Conservation (phyloP, 2,329 filamentous ascomycete genomes). For the Xylaria sp. region DNA sequence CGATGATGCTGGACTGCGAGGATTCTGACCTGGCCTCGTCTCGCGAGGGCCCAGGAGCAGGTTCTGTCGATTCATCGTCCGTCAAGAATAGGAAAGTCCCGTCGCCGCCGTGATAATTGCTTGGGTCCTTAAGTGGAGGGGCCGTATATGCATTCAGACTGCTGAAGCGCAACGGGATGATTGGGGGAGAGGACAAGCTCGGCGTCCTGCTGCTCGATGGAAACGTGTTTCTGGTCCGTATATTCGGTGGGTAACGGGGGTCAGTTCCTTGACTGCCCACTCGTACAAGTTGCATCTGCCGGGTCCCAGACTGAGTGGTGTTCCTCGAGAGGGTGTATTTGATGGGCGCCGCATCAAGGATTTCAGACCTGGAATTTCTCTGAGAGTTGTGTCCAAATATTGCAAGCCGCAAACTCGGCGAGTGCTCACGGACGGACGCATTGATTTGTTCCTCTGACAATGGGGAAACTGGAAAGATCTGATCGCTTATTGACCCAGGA, state of each 20-base stretch:
- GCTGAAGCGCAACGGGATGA: slow-evolving; percentile 19
- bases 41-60: neutral
- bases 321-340: slow-evolving; percentile 12
- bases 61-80: slow-evolving; percentile 7
- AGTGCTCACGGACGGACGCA: neutral
- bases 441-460: slow-evolving; percentile 6
- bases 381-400: slow-evolving; percentile 2
- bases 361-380: neutral
- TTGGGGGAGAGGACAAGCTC: neutral
- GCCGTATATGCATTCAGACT: slow-evolving; percentile 17
- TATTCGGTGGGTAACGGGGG: neutral
- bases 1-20: slow-evolving; percentile 4
- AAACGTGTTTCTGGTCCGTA: neutral
- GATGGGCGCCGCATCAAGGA: slow-evolving; percentile 8
- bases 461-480: slow-evolving; percentile 19
- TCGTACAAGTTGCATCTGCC: slow-evolving; percentile 18
- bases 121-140: neutral
- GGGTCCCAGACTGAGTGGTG: neutral
- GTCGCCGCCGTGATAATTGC: neutral
- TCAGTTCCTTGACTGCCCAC: slow-evolving; percentile 2
- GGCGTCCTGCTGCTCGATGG: neutral
- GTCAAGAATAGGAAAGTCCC: slow-evolving; percentile 14
- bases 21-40: neutral
- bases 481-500: slow-evolving; percentile 1
- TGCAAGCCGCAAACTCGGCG: slow-evolving; percentile 12